Conservation (phyloP, 2,329 filamentous ascomycete genomes). For the Pseudogymnoascus sp. region DNA sequence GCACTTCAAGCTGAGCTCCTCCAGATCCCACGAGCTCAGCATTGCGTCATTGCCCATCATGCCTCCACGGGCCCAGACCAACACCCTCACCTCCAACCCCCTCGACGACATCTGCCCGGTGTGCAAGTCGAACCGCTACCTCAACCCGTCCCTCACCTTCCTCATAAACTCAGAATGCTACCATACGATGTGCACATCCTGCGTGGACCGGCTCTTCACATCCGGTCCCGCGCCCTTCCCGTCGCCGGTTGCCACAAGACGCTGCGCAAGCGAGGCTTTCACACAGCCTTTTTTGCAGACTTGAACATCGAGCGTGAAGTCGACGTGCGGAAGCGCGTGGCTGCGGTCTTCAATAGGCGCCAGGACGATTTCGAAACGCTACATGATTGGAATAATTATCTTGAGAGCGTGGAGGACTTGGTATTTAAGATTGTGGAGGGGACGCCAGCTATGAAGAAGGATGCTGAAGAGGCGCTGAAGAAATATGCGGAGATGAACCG, state of each 20-base stretch:
- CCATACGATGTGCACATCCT: conserved; percentile 96
- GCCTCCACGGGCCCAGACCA: neutral
- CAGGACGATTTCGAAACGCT: conserved; percentile 89
- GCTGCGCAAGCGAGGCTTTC: conserved; percentile 76
- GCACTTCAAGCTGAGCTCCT: neutral
- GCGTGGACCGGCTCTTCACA: conserved; percentile 89
- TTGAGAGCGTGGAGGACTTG: conserved; percentile 85
- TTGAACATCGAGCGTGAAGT: conserved; percentile 85
- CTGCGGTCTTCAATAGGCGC: conserved; percentile 74
- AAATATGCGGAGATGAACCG: conserved; percentile 70
- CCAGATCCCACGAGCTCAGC: neutral
- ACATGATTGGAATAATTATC: conserved; percentile 83
- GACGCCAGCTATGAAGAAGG: conserved; percentile 47
- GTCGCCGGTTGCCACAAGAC: conserved; percentile 84
- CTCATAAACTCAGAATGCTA: conserved; percentile 98
- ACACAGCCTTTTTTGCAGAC: conserved; percentile 84
- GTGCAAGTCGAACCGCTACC: conserved; percentile 93
- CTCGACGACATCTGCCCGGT: conserved; percentile 77
- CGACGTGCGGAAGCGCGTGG: conserved; percentile 77
- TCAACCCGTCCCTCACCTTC: conserved; percentile 90
- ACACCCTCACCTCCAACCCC: conserved; percentile 2
- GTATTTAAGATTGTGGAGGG: conserved; percentile 81
- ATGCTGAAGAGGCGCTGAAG: conserved; percentile 46
- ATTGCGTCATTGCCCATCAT: neutral
- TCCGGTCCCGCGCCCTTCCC: conserved; percentile 89